phyloP scores from a whole-genome alignment of 495 filamentous ascomycete genomes.

The Neurospora tetraspora region DNA sequence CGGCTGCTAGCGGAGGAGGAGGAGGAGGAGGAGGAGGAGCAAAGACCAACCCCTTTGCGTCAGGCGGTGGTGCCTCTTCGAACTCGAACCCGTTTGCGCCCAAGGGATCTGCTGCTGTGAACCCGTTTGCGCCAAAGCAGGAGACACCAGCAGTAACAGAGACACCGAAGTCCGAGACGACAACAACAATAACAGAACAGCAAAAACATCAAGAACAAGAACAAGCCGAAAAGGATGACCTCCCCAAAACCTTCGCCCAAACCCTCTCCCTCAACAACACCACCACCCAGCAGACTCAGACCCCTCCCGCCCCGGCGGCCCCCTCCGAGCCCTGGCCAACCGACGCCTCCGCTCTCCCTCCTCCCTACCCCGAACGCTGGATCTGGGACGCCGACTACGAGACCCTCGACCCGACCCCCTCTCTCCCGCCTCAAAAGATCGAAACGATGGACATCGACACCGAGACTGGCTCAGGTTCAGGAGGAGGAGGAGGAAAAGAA shows the following conservation, averaged over 20 bases:
- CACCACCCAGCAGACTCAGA: slow-evolving; percentile 19
- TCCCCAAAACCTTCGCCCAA: slow-evolving; percentile 65
- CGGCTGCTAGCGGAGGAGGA: slow-evolving; percentile 6
- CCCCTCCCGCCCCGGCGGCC: slow-evolving; percentile 37
- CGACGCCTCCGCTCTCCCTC: slow-evolving; percentile 45
- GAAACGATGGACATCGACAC: slow-evolving; percentile 49
- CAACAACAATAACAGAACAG: neutral
- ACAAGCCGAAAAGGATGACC: slow-evolving; percentile 10
- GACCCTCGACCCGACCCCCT: slow-evolving; percentile 49
- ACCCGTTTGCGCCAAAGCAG: slow-evolving; percentile 26
- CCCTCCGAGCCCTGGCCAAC: slow-evolving; percentile 64
- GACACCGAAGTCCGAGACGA: slow-evolving; percentile 9
- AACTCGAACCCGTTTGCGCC: slow-evolving; percentile 39
- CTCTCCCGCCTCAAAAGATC: slow-evolving; percentile 31
- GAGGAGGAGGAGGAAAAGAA: slow-evolving; percentile 42
- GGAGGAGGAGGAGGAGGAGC: slow-evolving; percentile 3
- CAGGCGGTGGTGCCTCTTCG: slow-evolving; percentile 17
- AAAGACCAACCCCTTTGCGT: slow-evolving; percentile 47
- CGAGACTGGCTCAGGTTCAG: slow-evolving; percentile 3
- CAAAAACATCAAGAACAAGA: neutral
- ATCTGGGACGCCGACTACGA: slow-evolving; percentile 88
- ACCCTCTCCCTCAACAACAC: slow-evolving; percentile 41
- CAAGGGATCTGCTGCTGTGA: slow-evolving; percentile 15
- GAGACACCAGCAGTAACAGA: slow-evolving; percentile 19
- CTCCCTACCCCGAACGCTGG: slow-evolving; percentile 67